Evolutionary conservation across 768 basidiomycete genomes (phyloP).

Genomic region (Termitomyces sp.): DNA sequence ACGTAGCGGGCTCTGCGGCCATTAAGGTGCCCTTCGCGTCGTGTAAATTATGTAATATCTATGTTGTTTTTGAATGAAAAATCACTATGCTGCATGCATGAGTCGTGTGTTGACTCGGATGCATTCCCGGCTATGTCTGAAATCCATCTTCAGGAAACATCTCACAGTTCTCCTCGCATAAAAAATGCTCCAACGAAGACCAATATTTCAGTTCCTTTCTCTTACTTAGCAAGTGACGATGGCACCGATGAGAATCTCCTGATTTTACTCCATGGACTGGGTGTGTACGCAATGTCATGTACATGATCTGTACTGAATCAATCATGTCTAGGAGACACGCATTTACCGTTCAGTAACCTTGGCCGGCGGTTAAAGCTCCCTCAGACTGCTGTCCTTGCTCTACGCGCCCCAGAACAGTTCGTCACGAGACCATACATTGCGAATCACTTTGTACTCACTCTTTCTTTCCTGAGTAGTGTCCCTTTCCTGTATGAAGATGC

Average conservation of each 20-base stretch:
- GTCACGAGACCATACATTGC: constrained; percentile 20
- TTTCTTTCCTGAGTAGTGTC: constrained; percentile 44
- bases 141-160: constrained; percentile 34
- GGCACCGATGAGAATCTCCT: constrained; percentile 86
- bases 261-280: constrained; percentile 83
- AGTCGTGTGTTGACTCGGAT: too few relatives aligned
- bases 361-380: constrained; percentile 78
- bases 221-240: constrained; percentile 73
- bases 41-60: too few relatives aligned
- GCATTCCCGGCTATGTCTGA: constrained; percentile 19
- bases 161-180: constrained; percentile 27
- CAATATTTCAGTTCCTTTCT: constrained; percentile 54
- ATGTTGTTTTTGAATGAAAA: too few relatives aligned
- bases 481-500: constrained; percentile 78
- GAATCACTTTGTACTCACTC: background rate
- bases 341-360: constrained; percentile 72
- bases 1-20: too few relatives aligned
- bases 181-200: constrained; percentile 51
- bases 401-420: constrained; percentile 78
- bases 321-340: constrained; percentile 69
- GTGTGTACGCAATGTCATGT: constrained; percentile 37
- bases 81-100: too few relatives aligned
- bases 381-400: constrained; percentile 81
- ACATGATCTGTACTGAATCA: background rate
- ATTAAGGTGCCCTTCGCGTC: too few relatives aligned